These are phyloP conservation scores for Wickerhamomyces sydowiorum DNA, from an alignment of 805 yeast genomes.

Conservation along the genomic window DNA sequence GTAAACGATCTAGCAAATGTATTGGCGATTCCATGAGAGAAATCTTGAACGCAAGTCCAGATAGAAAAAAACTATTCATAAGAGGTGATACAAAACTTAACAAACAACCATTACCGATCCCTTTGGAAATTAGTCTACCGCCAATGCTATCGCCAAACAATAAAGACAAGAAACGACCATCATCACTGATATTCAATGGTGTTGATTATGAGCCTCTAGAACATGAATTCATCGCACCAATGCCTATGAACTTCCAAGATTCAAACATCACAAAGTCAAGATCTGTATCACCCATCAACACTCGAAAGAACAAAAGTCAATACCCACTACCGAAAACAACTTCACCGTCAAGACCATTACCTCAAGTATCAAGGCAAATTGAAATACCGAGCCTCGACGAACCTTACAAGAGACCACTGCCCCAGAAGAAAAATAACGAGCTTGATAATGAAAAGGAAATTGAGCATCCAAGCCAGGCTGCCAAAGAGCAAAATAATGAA, in stretches of 20 bases:
- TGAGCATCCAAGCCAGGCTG: constrained; percentile 21
- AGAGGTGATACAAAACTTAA: constrained; percentile 32
- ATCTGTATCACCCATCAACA: neutral
- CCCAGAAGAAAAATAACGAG: neutral
- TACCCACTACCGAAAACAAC: neutral
- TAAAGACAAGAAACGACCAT: constrained; percentile 20
- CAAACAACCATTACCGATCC: constrained; percentile 27
- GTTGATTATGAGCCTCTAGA: constrained; percentile 26
- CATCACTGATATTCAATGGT: constrained; percentile 32
- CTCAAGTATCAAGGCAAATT: too few relatives aligned
- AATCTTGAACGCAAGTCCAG: constrained; percentile 12
- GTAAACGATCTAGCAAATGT: constrained; percentile 1
- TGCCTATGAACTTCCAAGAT: constrained; percentile 4
- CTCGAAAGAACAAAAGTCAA: neutral
- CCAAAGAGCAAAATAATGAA: constrained; percentile 16
- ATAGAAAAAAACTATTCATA: constrained; percentile 23
- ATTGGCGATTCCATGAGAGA: constrained; percentile 18
- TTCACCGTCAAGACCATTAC: too few relatives aligned
- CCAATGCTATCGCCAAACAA: constrained; percentile 31
- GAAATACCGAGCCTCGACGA: constrained; percentile 8
- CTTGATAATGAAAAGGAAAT: constrained; percentile 22
- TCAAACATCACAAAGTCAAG: neutral
- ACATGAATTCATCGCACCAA: constrained; percentile 8
- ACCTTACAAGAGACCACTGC: neutral
- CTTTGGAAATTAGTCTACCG: constrained; percentile 31